Base-by-base conservation (phyloP, 495 filamentous ascomycete species). In the Aspergillus coremiiformis region DNA sequence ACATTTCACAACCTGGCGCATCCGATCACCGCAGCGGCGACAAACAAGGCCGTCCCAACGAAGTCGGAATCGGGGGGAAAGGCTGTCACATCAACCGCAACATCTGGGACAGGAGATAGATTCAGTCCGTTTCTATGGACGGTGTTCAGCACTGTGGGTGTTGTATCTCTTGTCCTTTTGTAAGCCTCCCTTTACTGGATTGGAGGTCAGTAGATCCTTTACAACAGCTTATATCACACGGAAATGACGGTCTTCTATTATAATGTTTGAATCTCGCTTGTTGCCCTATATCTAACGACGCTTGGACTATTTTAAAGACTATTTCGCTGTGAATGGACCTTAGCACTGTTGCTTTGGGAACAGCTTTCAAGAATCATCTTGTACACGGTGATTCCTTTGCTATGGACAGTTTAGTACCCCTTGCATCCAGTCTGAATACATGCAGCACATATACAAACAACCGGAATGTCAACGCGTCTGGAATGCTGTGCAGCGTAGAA, bases 21-120 rank as follows among this genome's bases (percentile, higher is more conserved):
- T 10, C 9, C 42, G 15, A 41, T 58, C 33, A 61, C 59, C 19
- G 59, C 44, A 4, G 37, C 37, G 1, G 19, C 19, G 4, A 9
- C 37, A 7, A 41, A 41, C 17, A 41, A 41, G 19, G 37, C 37
- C 7, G 37, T 20, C 19, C 17, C 37, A 21, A 41, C 37, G 7
- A 41, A 41, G 37, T 6, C 37, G 7, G 4, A 41, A 14, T 21
- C 37, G 9, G 19, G n/a, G 5, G 37, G 14, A 2, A 20, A 21
- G 17, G 8, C 5, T 21, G n/a, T 5, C 11, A 21, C 37, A 11
- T 1, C 37, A 10, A 41, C 14, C 4, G 37, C 17, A 20, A 3
- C 1, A 11, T 41, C 37, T 41, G 37, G 37, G 2, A 2, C 37
- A 20, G 37, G 4, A 4, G 11, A n/a, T n/a, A 3, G n/a, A 3